Conservation (phyloP, 1,284 basidiomycete species). For the Gymnopus androsaceus region DNA sequence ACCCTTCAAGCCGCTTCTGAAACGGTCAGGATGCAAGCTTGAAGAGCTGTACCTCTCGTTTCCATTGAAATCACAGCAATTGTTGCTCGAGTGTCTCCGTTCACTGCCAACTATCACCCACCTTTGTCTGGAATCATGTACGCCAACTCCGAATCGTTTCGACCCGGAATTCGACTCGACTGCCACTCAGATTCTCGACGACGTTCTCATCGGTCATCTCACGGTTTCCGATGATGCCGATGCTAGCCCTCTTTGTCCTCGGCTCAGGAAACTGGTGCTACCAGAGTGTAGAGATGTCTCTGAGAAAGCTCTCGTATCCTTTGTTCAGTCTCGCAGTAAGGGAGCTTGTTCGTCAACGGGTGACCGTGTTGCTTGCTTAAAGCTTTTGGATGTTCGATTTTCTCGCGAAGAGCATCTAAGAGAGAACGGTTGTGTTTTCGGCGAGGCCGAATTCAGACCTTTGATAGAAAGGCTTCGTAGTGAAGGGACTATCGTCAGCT, state of each 20-base stretch:
- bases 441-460: background rate
- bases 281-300: background rate
- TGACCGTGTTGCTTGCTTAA: background rate
- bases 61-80: background rate
- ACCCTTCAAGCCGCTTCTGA: constrained; percentile 10
- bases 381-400: background rate
- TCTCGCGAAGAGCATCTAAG: background rate
- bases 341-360: background rate
- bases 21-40: constrained; percentile 3
- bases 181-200: background rate
- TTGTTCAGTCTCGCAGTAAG: constrained; percentile 2
- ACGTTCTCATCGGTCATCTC: constrained; percentile 3
- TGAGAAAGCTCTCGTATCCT: constrained; percentile 5
- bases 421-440: background rate
- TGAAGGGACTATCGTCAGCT: constrained; percentile 8
- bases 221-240: background rate
- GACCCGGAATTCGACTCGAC: background rate
- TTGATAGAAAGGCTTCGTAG: constrained; percentile 8
- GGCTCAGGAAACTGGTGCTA: constrained; percentile 4
- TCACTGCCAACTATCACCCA: background rate
- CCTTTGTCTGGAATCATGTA: constrained; percentile 1
- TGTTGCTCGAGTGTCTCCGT: constrained; percentile 8
- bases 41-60: constrained; percentile 10
- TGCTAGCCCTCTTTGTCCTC: constrained; percentile 13
- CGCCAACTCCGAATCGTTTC: background rate